Base-by-base conservation (phyloP, 1,284 basidiomycete genomes). In the Ustilago curta region DNA sequence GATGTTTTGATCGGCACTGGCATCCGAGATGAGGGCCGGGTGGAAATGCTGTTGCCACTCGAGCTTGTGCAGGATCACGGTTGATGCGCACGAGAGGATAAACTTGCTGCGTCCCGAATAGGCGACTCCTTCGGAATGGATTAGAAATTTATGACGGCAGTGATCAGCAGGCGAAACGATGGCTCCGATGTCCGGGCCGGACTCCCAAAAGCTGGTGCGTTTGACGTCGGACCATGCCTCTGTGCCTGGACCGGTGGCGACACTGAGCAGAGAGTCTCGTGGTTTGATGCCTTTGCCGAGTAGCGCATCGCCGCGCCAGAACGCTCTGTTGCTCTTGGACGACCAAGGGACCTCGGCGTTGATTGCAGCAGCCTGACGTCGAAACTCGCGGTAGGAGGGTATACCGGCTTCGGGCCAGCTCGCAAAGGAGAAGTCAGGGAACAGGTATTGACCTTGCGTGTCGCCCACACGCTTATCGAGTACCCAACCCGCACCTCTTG, bases 21-120 rank as follows among this genome's bases (percentile, higher is more conserved):
- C 16, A 25, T 58, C 29, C 16, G 42, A 25, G 56, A 72, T 40
- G 25, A 80, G 48, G 3, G 78, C 77, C 1, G 77, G 67, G 50
- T 80, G 78, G 59, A 80, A 80, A 37, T 80, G 78, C 43, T 80
- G 78, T 19, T 58, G 54, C 78, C 78, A 80, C 47, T 72, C 56
- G 25, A 78, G 52, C 31, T 25, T 27, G 55, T 80, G 78, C 42
- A 69, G 63, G 25, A 80, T 35, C 18, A 75, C 73, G 7, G 76
- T 50, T 21, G 59, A 60, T n/a, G 61, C 49, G 45, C 78, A 80
- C 25, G 25, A 37, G 4, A 77, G 52, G 43, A 80, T 62, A 49
- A 65, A 80, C 25, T 79, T 78, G 54, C 44, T 52, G 7, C 78
- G 60, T 6, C 78, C 78, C 12, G 67, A 71, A 31, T 80, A 80